Conservation (phyloP, 371 early-diverging fungal genomes). For the Lichtheimia ornata region DNA sequence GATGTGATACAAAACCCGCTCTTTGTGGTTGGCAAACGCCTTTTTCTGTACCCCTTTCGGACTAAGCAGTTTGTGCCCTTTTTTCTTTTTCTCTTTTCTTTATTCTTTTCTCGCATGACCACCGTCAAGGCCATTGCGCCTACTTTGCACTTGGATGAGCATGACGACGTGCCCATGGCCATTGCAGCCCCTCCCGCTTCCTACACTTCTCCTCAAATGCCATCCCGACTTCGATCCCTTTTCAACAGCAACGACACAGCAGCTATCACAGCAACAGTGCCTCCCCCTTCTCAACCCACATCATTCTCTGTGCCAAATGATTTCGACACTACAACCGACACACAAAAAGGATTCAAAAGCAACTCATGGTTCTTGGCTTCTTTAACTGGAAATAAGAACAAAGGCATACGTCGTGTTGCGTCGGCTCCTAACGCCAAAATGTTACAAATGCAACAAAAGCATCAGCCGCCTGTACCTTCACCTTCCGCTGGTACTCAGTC, state of each 20-base stretch:
- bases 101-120: too few relatives aligned
- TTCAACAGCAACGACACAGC: conserved; percentile 23
- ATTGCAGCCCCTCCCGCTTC: conserved; percentile 46
- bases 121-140: too few relatives aligned
- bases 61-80: too few relatives aligned
- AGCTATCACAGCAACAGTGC: background rate
- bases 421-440: conserved; percentile 60
- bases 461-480: conserved; percentile 20
- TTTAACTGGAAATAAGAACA: conserved; percentile 18
- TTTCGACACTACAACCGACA: conserved; percentile 24
- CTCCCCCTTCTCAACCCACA: conserved; percentile 11
- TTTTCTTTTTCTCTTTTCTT: too few relatives aligned
- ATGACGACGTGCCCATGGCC: conserved; percentile 29
- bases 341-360: conserved; percentile 33
- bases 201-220: conserved; percentile 33
- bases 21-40: too few relatives aligned
- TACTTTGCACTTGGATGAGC: background rate
- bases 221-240: conserved; percentile 38
- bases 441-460: conserved; percentile 1
- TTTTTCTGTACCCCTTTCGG: too few relatives aligned
- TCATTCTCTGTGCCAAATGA: conserved; percentile 41
- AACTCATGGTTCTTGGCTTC: conserved; percentile 47
- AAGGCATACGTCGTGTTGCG: conserved; percentile 58
- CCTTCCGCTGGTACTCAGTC: conserved; percentile 18
- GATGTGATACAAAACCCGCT: too few relatives aligned